Evolutionary conservation across 2,329 filamentous ascomycete genomes (phyloP).

Genomic region (Xylariaceae sp.): DNA sequence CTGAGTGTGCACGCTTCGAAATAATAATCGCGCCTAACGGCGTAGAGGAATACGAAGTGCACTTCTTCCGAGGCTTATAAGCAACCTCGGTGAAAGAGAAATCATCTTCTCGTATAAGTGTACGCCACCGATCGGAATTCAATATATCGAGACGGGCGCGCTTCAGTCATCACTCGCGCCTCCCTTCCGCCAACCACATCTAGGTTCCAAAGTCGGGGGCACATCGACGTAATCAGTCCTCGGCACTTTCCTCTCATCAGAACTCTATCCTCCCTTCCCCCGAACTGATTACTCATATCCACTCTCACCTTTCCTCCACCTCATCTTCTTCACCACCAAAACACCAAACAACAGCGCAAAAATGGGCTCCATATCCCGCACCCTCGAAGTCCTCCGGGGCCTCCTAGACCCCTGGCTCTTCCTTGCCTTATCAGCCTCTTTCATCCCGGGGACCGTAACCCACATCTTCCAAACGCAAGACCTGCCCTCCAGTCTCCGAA

Average conservation of each 20-base stretch:
- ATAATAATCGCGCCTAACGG: too few relatives aligned
- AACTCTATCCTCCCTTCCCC: too few relatives aligned
- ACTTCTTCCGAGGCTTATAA: not conserved
- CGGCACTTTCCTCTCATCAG: too few relatives aligned
- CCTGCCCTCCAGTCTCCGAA: slow-evolving; percentile 25
- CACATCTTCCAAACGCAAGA: slow-evolving; percentile 34
- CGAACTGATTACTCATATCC: not conserved
- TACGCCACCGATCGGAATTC: not conserved
- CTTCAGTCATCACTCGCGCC: not conserved
- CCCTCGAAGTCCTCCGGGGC: slow-evolving; percentile 26
- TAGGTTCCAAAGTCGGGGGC: not conserved
- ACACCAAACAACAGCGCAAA: not conserved
- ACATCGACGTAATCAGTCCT: too few relatives aligned
- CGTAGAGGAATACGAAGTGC: too few relatives aligned
- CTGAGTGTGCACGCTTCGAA: too few relatives aligned
- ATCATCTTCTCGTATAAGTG: not conserved
- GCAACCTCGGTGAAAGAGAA: not conserved
- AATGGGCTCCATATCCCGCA: slow-evolving; percentile 16
- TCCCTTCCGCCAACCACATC: not conserved
- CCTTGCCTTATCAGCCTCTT: slow-evolving; percentile 43
- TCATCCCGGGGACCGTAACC: slow-evolving; percentile 48
- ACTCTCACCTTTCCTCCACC: not conserved
- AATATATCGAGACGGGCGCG: not conserved
- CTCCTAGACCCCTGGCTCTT: slow-evolving; percentile 50
- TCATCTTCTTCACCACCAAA: not conserved